These are phyloP conservation scores for Neonectria sp. DNA, from an alignment of 2,329 filamentous ascomycete species.

Conservation along the genomic window DNA sequence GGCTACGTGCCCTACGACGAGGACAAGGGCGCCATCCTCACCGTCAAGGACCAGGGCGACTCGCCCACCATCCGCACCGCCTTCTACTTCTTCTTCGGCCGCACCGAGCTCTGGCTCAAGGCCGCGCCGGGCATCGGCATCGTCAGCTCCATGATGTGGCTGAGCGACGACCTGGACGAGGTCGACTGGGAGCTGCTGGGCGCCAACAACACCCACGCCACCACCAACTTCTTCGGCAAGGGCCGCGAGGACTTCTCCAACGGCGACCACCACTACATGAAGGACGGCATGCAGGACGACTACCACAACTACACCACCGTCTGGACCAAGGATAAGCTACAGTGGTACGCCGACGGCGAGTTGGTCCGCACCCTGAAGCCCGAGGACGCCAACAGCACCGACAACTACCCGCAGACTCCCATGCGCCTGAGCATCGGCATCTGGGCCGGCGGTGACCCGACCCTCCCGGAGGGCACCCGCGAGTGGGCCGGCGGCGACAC, in stretches of 20 bases:
- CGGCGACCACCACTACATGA: slow-evolving; percentile 70
- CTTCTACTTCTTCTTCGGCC: slow-evolving; percentile 91
- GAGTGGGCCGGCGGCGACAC: slow-evolving; percentile 80
- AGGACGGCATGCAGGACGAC: slow-evolving; percentile 69
- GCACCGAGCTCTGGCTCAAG: slow-evolving; percentile 84
- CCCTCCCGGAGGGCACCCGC: slow-evolving; percentile 69
- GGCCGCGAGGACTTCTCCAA: slow-evolving; percentile 75
- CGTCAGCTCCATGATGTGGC: slow-evolving; percentile 85
- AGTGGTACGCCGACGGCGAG: slow-evolving; percentile 79
- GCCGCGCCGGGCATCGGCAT: slow-evolving; percentile 82
- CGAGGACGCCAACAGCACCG: slow-evolving; percentile 72
- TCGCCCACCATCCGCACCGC: slow-evolving; percentile 84
- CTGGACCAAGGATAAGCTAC: slow-evolving; percentile 78
- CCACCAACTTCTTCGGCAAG: slow-evolving; percentile 87
- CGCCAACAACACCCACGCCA: slow-evolving; percentile 72
- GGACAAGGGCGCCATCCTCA: slow-evolving; percentile 79
- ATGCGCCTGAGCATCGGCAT: slow-evolving; percentile 79
- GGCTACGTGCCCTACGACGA: slow-evolving; percentile 75
- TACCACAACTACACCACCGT: slow-evolving; percentile 84
- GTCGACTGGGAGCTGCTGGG: slow-evolving; percentile 91
- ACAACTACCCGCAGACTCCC: slow-evolving; percentile 82
- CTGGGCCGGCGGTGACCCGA: slow-evolving; percentile 74
- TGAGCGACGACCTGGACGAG: slow-evolving; percentile 89
- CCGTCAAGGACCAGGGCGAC: slow-evolving; percentile 78
- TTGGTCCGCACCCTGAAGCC: slow-evolving; percentile 75